These are phyloP conservation scores for Solanum dulcamara DNA, from an alignment of 257 asterid species.

Conservation along the genomic window DNA sequence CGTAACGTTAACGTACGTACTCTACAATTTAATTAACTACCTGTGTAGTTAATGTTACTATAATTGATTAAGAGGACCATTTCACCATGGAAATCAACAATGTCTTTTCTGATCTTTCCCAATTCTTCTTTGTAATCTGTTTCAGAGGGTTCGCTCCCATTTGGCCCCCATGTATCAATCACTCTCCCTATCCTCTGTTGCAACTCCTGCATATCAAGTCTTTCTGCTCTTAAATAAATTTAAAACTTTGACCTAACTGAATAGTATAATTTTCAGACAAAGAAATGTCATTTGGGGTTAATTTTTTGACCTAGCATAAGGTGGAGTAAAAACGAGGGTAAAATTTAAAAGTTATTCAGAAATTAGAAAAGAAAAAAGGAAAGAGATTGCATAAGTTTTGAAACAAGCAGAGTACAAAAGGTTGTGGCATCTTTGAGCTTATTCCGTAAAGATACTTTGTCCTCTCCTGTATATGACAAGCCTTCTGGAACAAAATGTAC, in stretches of 20 bases:
- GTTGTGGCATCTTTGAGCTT: not conserved
- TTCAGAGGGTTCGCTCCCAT: constrained; percentile 34
- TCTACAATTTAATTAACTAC: not conserved
- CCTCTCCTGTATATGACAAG: not conserved
- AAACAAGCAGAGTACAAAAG: not conserved
- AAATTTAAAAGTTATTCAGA: not conserved
- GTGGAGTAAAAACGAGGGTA: too few species aligned
- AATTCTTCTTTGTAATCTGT: constrained; percentile 41
- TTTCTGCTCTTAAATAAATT: too few species aligned
- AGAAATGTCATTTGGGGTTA: too few species aligned
- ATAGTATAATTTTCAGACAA: too few species aligned
- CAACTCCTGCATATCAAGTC: constrained; percentile 56
- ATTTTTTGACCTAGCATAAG: too few species aligned
- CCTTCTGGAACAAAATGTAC: not conserved
- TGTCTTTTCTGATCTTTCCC: constrained; percentile 59
- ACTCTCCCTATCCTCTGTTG: constrained; percentile 56
- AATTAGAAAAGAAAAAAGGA: not conserved
- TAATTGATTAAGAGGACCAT: constrained; percentile 83
- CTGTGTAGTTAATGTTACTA: constrained; percentile 52
- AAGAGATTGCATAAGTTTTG: not conserved
- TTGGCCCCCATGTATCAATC: constrained; percentile 36
- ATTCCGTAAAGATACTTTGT: not conserved
- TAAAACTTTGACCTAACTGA: too few species aligned
- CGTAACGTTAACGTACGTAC: not conserved
- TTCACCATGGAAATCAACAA: constrained; percentile 92